These are phyloP conservation scores for Endocarpon pusillum DNA, from an alignment of 495 filamentous ascomycete species.

Conservation along the genomic window DNA sequence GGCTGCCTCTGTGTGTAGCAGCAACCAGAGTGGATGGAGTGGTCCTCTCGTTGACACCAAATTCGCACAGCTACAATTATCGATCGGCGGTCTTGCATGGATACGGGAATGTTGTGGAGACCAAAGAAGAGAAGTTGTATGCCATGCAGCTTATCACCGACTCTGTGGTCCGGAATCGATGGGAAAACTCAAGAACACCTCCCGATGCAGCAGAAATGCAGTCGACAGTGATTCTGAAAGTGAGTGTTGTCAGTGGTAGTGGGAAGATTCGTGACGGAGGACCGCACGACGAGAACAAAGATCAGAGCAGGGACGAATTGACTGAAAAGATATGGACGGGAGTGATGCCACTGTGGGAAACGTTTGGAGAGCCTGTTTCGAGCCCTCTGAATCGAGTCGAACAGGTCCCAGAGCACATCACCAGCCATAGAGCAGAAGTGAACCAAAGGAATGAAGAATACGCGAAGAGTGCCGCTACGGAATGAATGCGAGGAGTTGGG, in stretches of 20 bases:
- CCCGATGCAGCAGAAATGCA: conserved; percentile 62
- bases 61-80: conserved; percentile 77
- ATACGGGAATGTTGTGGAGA: conserved; percentile 47
- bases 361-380: conserved; percentile 50
- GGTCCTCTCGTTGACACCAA: conserved; percentile 60
- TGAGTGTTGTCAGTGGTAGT: conserved; percentile 52
- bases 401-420: conserved; percentile 47
- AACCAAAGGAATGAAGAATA: conserved; percentile 35
- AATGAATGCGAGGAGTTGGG: no score
- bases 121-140: conserved; percentile 56
- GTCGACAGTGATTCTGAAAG: conserved; percentile 55
- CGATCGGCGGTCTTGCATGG: conserved; percentile 70
- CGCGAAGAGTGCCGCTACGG: conserved; percentile 30
- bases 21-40: conserved; percentile 59
- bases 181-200: conserved; percentile 51
- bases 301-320: conserved; percentile 44
- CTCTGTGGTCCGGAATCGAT: conserved; percentile 48
- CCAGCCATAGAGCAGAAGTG: conserved; percentile 32
- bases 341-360: conserved; percentile 58
- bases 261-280: conserved; percentile 59
- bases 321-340: conserved; percentile 56
- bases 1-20: conserved; percentile 45
- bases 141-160: conserved; percentile 76
- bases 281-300: conserved; percentile 54
- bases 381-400: conserved; percentile 40